Conservation (phyloP, 768 basidiomycete species). For the Dentipellis sp. region DNA sequence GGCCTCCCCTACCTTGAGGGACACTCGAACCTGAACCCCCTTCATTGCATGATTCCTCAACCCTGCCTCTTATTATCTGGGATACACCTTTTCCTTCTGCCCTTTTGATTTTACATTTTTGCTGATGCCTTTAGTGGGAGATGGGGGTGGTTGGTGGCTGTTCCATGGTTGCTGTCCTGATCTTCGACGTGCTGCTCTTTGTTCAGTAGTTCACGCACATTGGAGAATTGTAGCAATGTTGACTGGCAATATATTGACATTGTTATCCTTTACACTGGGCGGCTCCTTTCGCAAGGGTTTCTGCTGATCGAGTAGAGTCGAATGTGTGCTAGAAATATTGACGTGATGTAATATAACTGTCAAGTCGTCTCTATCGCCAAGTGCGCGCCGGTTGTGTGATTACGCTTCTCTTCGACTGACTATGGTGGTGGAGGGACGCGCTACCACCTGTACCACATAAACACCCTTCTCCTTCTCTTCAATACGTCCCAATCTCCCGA, state of each 20-base stretch:
- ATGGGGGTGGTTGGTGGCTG: background rate
- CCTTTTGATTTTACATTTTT: background rate
- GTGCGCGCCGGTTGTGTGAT: too few relatives aligned
- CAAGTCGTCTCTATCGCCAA: too few relatives aligned
- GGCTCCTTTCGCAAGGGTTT: too few relatives aligned
- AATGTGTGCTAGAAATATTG: too few relatives aligned
- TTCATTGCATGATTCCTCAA: background rate
- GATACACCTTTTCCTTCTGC: background rate
- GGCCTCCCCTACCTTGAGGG: background rate
- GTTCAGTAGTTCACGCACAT: background rate
- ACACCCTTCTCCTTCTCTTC: too few relatives aligned
- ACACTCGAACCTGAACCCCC: background rate
- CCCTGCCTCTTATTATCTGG: background rate
- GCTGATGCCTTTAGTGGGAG: background rate
- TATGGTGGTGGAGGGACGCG: too few relatives aligned
- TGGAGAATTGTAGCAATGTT: background rate
- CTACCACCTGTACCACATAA: too few relatives aligned
- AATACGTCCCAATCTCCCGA: too few relatives aligned
- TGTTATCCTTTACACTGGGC: too few relatives aligned
- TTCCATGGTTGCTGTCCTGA: background rate
- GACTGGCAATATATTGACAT: background rate
- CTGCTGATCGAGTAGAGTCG: too few relatives aligned
- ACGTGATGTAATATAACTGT: too few relatives aligned
- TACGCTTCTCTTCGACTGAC: too few relatives aligned
- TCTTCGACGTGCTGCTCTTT: background rate